These are phyloP conservation scores for Tylopilus rubrobrunneus DNA, from an alignment of 768 basidiomycete genomes.

Conservation along the genomic window DNA sequence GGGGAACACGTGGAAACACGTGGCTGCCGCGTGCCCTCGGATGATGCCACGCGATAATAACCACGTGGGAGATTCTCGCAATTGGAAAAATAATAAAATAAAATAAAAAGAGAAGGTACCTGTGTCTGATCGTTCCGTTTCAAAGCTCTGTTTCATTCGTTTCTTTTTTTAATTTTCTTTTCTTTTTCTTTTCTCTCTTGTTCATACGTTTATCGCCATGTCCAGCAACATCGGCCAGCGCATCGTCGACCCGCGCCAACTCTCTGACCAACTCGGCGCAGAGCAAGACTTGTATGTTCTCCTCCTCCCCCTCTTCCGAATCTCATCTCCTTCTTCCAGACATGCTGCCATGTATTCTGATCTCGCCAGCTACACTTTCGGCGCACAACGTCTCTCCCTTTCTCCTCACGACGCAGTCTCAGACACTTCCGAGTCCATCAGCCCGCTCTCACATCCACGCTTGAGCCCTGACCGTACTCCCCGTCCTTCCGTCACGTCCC, in stretches of 20 bases:
- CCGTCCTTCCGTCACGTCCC: conserved; percentile 38
- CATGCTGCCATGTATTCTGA: conserved; percentile 33
- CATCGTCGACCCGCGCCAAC: conserved; percentile 28
- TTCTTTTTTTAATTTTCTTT: neutral
- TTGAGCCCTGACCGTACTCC: conserved; percentile 41
- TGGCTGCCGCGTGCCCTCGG: conserved; percentile 8
- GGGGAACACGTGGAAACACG: conserved; percentile 17
- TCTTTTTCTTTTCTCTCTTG: conserved; percentile 3
- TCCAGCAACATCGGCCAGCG: conserved; percentile 20
- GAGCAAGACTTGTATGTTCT: conserved; percentile 7
- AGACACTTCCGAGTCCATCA: conserved; percentile 29
- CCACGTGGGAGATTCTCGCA: conserved; percentile 23
- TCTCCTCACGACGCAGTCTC: conserved; percentile 9
- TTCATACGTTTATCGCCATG: conserved; percentile 19
- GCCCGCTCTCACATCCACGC: conserved; percentile 33
- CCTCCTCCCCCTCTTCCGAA: neutral
- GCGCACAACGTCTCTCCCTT: conserved; percentile 26
- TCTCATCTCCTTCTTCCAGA: neutral
- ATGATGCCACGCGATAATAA: conserved; percentile 19
- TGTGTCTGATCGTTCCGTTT: neutral
- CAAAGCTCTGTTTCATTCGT: neutral
- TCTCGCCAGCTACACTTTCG: conserved; percentile 42
- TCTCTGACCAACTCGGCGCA: conserved; percentile 25
- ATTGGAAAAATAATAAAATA: neutral
- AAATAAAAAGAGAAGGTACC: neutral